These are phyloP conservation scores for Dactylella cylindrospora DNA, from an alignment of 2,329 filamentous ascomycete genomes.

Conservation along the genomic window DNA sequence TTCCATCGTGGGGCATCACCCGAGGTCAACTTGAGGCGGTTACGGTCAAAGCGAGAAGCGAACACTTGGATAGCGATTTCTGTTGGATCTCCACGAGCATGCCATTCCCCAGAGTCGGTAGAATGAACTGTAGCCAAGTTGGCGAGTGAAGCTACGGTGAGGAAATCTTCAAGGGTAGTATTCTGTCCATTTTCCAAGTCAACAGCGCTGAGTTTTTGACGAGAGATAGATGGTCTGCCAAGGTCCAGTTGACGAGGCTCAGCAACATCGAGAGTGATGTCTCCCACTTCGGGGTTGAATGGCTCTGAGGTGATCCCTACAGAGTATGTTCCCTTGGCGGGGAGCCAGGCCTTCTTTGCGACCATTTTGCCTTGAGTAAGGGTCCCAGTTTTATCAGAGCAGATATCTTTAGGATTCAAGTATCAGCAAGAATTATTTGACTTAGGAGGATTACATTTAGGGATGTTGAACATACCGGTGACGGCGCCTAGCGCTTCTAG, in stretches of 20 bases:
- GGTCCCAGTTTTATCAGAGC: slow-evolving; percentile 63
- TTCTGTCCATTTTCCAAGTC: slow-evolving; percentile 56
- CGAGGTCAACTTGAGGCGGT: slow-evolving; percentile 58
- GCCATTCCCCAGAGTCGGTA: slow-evolving; percentile 57
- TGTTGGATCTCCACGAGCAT: slow-evolving; percentile 67
- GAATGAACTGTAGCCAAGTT: slow-evolving; percentile 20
- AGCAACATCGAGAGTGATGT: slow-evolving; percentile 53
- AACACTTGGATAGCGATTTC: slow-evolving; percentile 77
- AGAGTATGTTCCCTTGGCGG: slow-evolving; percentile 60
- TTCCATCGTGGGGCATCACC: slow-evolving; percentile 58
- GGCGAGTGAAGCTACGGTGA: slow-evolving; percentile 63
- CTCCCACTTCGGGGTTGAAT: slow-evolving; percentile 60
- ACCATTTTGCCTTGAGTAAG: slow-evolving; percentile 67
- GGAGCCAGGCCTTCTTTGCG: slow-evolving; percentile 62
- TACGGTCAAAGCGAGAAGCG: slow-evolving; percentile 67
- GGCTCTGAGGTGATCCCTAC: slow-evolving; percentile 61
- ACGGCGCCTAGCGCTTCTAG: slow-evolving; percentile 65
- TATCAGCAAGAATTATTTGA: not conserved
- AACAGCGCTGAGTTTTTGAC: slow-evolving; percentile 40
- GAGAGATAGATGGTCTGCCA: slow-evolving; percentile 17
- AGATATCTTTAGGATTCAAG: slow-evolving; percentile 52
- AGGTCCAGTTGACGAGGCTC: slow-evolving; percentile 51
- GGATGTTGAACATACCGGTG: slow-evolving; percentile 51
- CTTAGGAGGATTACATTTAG: slow-evolving; percentile 10
- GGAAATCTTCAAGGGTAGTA: slow-evolving; percentile 58